Evolutionary conservation across 768 basidiomycete species (phyloP).

Genomic region (Chlorophyllum brunneum): DNA sequence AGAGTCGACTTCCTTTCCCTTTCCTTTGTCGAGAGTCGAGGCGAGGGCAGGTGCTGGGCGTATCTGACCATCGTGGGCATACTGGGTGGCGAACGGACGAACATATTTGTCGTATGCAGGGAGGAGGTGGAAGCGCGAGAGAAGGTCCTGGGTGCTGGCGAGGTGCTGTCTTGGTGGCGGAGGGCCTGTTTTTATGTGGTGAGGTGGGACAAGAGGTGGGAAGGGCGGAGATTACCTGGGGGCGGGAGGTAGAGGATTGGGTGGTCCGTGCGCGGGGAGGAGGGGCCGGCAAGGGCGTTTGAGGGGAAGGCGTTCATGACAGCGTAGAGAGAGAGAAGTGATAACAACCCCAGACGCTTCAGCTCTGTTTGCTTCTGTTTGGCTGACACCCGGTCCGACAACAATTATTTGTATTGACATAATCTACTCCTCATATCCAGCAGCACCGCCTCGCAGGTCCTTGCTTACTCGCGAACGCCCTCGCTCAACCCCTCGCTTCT

Average conservation of each 20-base stretch:
- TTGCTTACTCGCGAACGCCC: constrained; percentile 47
- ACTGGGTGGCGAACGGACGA: constrained; percentile 33
- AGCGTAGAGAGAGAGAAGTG: constrained; percentile 21
- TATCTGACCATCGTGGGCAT: constrained; percentile 4
- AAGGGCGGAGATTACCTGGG: constrained; percentile 28
- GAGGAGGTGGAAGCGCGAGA: constrained; percentile 66
- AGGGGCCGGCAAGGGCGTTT: constrained; percentile 20
- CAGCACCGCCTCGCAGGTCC: constrained; percentile 39
- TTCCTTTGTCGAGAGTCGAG: constrained; percentile 39
- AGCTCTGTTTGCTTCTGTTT: constrained; percentile 7
- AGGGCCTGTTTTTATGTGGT: constrained; percentile 23
- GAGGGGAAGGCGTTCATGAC: constrained; percentile 57
- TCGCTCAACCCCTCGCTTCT: constrained; percentile 26
- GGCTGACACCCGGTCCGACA: not conserved
- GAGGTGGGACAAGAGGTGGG: not conserved
- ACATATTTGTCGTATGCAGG: constrained; percentile 82
- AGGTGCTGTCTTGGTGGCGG: constrained; percentile 47
- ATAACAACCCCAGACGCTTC: constrained; percentile 21
- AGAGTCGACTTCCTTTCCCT: constrained; percentile 41
- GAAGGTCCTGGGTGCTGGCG: constrained; percentile 74
- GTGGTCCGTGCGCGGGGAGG: constrained; percentile 25
- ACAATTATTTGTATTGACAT: not conserved
- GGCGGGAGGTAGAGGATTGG: constrained; percentile 38
- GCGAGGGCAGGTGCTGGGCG: constrained; percentile 7
- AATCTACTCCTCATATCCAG: constrained; percentile 5